A percentile compares a stretch with the other conserved stretches of the same genome.
Conservation (phyloP, 2,329 filamentous ascomycete species). For the Mycosphaerella arachidis region DNA sequence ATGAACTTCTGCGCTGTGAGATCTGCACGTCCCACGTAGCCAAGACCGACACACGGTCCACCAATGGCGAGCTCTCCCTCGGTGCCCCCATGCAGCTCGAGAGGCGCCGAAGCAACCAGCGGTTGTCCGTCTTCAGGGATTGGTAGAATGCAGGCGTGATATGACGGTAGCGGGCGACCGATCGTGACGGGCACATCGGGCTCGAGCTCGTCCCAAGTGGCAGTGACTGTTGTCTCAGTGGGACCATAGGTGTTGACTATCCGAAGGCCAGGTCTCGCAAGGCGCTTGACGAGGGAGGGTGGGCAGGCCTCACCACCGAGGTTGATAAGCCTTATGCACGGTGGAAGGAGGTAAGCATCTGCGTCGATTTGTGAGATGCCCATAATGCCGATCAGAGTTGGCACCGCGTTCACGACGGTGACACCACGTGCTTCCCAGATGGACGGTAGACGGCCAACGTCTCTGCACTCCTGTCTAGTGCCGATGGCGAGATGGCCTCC, state of each 20-base stretch:
- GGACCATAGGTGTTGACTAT: constrained; percentile 25
- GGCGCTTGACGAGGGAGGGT: constrained; percentile 16
- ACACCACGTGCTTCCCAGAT: constrained; percentile 18
- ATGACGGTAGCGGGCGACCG: constrained; percentile 21
- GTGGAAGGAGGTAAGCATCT: constrained; percentile 14
- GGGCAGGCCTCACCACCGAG: constrained; percentile 24
- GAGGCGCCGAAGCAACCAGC: constrained; percentile 4
- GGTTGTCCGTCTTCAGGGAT: constrained; percentile 14
- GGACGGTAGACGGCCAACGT: constrained; percentile 15
- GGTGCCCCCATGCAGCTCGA: constrained; percentile 14
- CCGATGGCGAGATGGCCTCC: constrained; percentile 22
- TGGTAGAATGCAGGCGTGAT: constrained; percentile 18
- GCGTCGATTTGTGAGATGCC: constrained; percentile 12
- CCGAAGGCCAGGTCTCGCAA: constrained; percentile 17
- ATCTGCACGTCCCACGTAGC: constrained; percentile 20
- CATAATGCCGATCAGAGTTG: constrained; percentile 23
- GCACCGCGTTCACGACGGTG: constrained; percentile 22
- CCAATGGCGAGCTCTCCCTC: constrained; percentile 23
- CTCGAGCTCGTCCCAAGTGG: constrained; percentile 21
- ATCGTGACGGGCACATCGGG: constrained; percentile 21
- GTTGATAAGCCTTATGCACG: constrained; percentile 18
- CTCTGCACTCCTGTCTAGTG: constrained; percentile 19
- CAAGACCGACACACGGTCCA: constrained; percentile 22
- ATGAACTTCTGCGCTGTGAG: constrained; percentile 25
- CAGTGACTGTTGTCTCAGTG: constrained; percentile 22